These are phyloP conservation scores for Adansonia digitata DNA, from an alignment of 345 rosid species.

Conservation along the genomic window DNA sequence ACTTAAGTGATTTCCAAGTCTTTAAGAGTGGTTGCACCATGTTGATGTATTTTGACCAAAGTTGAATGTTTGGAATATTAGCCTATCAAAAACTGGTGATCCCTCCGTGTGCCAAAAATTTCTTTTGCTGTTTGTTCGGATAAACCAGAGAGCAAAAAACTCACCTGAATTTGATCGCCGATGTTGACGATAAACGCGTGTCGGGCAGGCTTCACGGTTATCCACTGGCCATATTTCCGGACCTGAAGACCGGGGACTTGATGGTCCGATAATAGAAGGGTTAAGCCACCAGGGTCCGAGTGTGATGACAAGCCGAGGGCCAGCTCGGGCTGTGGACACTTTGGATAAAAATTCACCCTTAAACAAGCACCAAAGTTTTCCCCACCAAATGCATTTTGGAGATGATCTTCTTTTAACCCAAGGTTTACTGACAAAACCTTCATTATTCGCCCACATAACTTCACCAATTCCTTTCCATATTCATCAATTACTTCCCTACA, in stretches of 20 bases:
- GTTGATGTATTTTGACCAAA: too few relatives aligned
- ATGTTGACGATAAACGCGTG: conserved; percentile 88
- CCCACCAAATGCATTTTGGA: conserved; percentile 79
- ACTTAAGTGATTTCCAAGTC: too few relatives aligned
- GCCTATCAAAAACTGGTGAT: neutral
- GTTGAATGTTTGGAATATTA: neutral
- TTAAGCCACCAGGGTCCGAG: conserved; percentile 93
- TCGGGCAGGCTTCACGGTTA: conserved; percentile 76
- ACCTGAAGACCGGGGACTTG: conserved; percentile 83
- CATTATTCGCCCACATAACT: conserved; percentile 62
- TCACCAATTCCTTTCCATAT: conserved; percentile 58
- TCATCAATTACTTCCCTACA: conserved; percentile 71
- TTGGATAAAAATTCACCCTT: conserved; percentile 83
- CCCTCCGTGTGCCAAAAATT: neutral
- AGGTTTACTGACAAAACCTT: conserved; percentile 67
- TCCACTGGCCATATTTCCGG: conserved; percentile 56
- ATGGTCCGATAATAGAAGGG: conserved; percentile 69
- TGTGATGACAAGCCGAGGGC: conserved; percentile 84
- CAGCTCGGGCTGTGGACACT: conserved; percentile 87
- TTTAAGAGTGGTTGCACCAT: too few relatives aligned
- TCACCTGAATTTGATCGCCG: conserved; percentile 95
- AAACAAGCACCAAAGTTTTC: conserved; percentile 65
- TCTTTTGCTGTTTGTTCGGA: neutral
- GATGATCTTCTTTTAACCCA: conserved; percentile 44
- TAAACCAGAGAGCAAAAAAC: neutral